Percentiles rank a stretch among this genome's conserved stretches.
Evolutionary conservation across 139 green algal genomes (phyloP).

Genomic region (Astrephomene gubernaculifera): DNA sequence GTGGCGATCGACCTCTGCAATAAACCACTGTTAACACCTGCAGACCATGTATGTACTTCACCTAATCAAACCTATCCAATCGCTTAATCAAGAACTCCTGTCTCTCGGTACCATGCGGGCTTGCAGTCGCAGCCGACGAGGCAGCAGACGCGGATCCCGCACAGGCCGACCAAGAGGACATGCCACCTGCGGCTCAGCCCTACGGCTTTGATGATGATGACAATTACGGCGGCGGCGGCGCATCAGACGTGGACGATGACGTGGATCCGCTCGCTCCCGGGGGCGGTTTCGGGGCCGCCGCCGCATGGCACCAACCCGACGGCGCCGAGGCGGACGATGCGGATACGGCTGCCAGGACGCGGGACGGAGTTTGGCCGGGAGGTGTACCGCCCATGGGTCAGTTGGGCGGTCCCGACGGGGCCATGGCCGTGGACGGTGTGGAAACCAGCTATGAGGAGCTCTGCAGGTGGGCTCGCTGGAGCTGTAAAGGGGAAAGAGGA

Average conservation of each 20-base stretch:
- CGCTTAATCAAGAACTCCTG: too few relatives aligned
- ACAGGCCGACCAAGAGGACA: background rate
- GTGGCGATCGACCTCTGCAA: too few relatives aligned
- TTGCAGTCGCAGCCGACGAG: slow-evolving; percentile 14
- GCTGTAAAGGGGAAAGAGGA: too few relatives aligned
- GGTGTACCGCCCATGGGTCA: background rate
- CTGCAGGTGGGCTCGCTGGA: slow-evolving; percentile 60
- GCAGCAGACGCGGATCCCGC: background rate
- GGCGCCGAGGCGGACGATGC: slow-evolving; percentile 28
- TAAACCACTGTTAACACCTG: too few relatives aligned
- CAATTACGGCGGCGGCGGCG: slow-evolving; percentile 4
- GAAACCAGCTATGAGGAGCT: slow-evolving; percentile 68
- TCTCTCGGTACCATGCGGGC: background rate
- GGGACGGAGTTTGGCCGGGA: background rate
- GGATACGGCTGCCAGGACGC: slow-evolving; percentile 3
- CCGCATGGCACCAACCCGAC: background rate
- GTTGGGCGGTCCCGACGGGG: background rate
- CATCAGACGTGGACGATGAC: slow-evolving; percentile 13
- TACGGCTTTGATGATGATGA: slow-evolving; percentile 11
- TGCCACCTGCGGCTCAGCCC: background rate
- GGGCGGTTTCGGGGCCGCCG: background rate
- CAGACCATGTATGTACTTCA: too few relatives aligned
- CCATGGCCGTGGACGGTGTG: slow-evolving; percentile 12
- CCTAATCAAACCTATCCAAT: too few relatives aligned
- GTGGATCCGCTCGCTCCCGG: too few relatives aligned